Evolutionary conservation across 2,329 filamentous ascomycete species (phyloP), one percentile per base, ranked within the genome.

Genomic region (Aureobasidium namibiae): DNA sequence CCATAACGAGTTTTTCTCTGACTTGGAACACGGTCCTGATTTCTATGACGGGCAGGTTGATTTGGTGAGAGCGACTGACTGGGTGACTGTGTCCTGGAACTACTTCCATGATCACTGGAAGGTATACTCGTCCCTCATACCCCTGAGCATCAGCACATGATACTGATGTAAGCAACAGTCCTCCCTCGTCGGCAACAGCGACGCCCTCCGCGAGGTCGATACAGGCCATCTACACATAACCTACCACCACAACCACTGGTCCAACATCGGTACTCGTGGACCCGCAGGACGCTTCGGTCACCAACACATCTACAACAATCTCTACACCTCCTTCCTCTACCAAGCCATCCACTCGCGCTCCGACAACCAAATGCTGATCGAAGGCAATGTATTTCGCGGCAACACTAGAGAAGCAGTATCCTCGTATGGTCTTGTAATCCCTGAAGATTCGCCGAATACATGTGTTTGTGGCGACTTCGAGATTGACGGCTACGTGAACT

Each of bases 351-450:
- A 80, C 67, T 77, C 76, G 4, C 73, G 77, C 23, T 76, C 72
- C 4, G 76, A 78, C 45, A 78, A 78, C 61, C 77, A 80, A 67
- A 73, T 79, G 0, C 71, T 79, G 4, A 75, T 80, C 4, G 77
- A 80, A 61, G 76, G 73, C 2, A 79, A 79, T 57, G 76, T 77
- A 2, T 79, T 80, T 67, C 67, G 72, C 5, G 75, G 75, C 5
- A 72, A 77, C 54, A 80, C 78, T 0, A 69, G 68, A 14, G 78
- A 80, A 61, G 78, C 80, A 0, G 66, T 82, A 24, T 79, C 74
- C 63, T 81, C 80, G 0, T 81, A 82, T 54, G 80, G 80, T 0
- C 69, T 81, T 0, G 80, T 82, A 1, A 78, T 82, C n/a, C 80
- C 80, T 0, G 71, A 75, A 46, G 80, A 82, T 61, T 78, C 76